Evolutionary conservation across 805 yeast genomes (phyloP), one percentile per base, ranked within the genome.

Genomic region (Metschnikowia lachancei): DNA sequence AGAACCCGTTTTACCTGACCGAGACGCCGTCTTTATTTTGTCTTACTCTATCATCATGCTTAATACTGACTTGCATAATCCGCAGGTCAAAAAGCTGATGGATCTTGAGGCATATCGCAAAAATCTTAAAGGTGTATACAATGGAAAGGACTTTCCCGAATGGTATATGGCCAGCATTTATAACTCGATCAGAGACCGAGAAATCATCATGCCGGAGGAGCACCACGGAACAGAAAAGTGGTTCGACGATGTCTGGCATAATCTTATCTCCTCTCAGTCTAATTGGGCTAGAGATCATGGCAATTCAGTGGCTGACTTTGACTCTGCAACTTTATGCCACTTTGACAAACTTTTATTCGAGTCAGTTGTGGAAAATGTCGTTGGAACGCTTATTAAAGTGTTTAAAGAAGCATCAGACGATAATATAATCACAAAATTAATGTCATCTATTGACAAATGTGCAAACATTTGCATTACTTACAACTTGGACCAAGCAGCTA

Each of bases 121-220:
- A 54, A 92, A 92, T 59, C 70, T 94, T 51, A 76, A 87, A 52
- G 96, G 96, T 6, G 85, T 89, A 20, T 83, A 83, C 60, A 83
- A 83, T 53, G 79, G 80, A 17, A 75, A 75, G 24, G 94, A 91
- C 65, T 91, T 87, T 69, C 92, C 95, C 3, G 76, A 75, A 19
- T 90, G 96, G 87, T 92, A 89, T 60, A 71, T 92, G 51, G 82
- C 83, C 49, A 85, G 79, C 52, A 89, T 92, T 20, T 94, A 87
- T 64, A 69, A 77, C 20, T 85, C 95, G 1, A 91, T 94, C 45
- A 77, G 81, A 50, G 87, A 84, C 46, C 79, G 85, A 43, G 99
- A 94, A 65, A 94, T 94, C 52, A 88, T 94, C 40, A 87, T 95
- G 91, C 98, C 99, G 0, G 98, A 94, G 59, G 99, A 94, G 59